Evolutionary conservation across 2,329 filamentous ascomycete genomes (phyloP).

Genomic region (Chaetomium globosum): DNA sequence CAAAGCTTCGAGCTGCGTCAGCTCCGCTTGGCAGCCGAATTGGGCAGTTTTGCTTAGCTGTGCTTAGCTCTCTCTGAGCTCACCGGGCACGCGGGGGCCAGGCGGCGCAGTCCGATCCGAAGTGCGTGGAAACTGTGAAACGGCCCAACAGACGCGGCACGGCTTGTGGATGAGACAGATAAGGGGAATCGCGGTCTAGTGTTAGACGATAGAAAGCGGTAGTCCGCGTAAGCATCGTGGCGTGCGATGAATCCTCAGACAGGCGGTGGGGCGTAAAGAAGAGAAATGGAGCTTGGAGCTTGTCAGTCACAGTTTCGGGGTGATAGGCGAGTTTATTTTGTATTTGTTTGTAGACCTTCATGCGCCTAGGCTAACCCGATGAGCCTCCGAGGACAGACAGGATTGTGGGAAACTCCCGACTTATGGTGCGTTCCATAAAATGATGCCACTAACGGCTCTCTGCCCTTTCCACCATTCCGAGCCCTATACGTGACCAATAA

Average conservation of each 20-base stretch:
- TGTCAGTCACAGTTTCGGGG: neutral
- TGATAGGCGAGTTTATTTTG: neutral
- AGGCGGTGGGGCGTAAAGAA: neutral
- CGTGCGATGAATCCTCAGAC: neutral
- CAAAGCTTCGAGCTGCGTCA: too few species aligned
- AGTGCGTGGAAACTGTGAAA: neutral
- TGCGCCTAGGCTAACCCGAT: neutral
- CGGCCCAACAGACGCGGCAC: conserved; percentile 5
- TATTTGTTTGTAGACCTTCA: neutral
- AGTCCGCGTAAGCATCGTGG: neutral
- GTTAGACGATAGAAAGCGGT: neutral
- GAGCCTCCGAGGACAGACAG: neutral
- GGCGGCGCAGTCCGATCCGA: neutral
- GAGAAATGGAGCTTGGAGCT: neutral
- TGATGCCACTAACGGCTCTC: neutral
- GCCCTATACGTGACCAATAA: conserved; percentile 1
- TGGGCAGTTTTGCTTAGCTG: neutral
- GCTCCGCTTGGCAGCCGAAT: too few species aligned
- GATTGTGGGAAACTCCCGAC: neutral
- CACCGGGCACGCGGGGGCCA: neutral
- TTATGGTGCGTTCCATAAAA: neutral
- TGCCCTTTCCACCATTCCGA: neutral
- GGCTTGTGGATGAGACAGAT: neutral
- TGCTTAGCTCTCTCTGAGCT: neutral
- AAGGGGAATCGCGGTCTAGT: neutral